Evolutionary conservation across 495 filamentous ascomycete species (phyloP).

Genomic region (Lasiosphaeriaceae sp.): DNA sequence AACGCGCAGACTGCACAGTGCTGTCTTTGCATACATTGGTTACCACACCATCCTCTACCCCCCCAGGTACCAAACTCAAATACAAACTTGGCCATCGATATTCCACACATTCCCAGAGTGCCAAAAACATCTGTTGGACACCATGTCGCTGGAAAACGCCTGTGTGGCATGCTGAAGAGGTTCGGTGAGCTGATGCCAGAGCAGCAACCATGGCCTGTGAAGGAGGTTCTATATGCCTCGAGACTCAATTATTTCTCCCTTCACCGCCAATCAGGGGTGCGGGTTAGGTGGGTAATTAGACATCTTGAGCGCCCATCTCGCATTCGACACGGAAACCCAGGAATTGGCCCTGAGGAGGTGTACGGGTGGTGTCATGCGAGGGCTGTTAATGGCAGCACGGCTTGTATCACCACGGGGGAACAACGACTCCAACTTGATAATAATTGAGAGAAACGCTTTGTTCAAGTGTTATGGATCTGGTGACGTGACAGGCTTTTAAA

Average conservation of each 20-base stretch:
- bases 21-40: not conserved
- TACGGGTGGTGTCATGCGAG: too few species aligned
- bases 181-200: not conserved
- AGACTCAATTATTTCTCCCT: not conserved
- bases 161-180: not conserved
- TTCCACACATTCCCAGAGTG: not conserved
- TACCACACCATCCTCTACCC: not conserved
- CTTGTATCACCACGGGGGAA: too few species aligned
- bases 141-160: not conserved
- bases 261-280: not conserved
- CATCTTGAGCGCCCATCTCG: not conserved
- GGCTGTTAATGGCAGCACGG: too few species aligned
- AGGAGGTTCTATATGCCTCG: not conserved
- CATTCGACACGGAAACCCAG: not conserved
- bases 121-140: not conserved
- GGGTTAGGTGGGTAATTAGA: not conserved
- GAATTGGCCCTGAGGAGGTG: not conserved
- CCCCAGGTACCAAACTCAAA: not conserved
- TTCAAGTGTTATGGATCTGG: too few species aligned
- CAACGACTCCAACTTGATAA: too few species aligned
- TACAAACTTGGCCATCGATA: not conserved
- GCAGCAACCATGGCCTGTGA: not conserved
- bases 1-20: too few species aligned
- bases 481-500: too few species aligned
- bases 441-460: too few species aligned